A percentile compares a stretch with the other conserved stretches of the same genome.
phyloP scores from a whole-genome alignment of 768 basidiomycete species.

The Mycena polygramma region DNA sequence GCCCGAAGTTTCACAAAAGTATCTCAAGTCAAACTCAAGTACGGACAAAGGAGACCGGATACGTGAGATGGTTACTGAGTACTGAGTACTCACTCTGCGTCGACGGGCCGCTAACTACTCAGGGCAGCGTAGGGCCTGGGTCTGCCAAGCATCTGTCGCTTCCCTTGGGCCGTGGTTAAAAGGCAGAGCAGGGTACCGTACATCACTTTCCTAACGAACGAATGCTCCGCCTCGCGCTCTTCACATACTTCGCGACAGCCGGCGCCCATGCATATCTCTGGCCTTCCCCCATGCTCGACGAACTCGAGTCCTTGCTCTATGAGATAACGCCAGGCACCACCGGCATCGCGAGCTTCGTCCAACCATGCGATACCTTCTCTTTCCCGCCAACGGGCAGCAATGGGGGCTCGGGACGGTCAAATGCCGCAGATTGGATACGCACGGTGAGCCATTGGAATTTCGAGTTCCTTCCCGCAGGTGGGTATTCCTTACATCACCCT shows the following conservation, averaged over 20 bases:
- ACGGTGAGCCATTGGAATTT: constrained; percentile 10
- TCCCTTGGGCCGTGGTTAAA: background rate
- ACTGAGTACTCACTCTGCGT: too few species aligned
- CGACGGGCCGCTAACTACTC: too few species aligned
- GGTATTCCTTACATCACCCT: constrained; percentile 5
- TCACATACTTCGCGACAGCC: constrained; percentile 8
- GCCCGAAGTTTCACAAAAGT: too few species aligned
- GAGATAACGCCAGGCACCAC: constrained; percentile 14
- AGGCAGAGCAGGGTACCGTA: constrained; percentile 8
- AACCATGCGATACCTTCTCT: constrained; percentile 17
- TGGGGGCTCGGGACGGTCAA: constrained; percentile 10
- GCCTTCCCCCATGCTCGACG: constrained; percentile 22
- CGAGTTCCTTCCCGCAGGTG: constrained; percentile 12
- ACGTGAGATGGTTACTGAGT: too few species aligned
- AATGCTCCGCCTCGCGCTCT: constrained; percentile 18
- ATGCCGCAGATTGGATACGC: constrained; percentile 28
- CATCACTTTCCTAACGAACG: constrained; percentile 5
- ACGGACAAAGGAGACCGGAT: too few species aligned
- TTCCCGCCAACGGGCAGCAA: constrained; percentile 9
- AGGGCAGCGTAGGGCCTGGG: too few species aligned
- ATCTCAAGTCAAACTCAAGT: too few species aligned
- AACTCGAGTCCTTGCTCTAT: constrained; percentile 16
- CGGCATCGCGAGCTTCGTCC: constrained; percentile 15
- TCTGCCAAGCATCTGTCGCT: too few species aligned
- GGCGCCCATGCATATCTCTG: constrained; percentile 16